Evolutionary conservation across 345 rosid species (phyloP), one percentile per base, ranked within the genome.

Genomic region (Eucalyptus curtisii): DNA sequence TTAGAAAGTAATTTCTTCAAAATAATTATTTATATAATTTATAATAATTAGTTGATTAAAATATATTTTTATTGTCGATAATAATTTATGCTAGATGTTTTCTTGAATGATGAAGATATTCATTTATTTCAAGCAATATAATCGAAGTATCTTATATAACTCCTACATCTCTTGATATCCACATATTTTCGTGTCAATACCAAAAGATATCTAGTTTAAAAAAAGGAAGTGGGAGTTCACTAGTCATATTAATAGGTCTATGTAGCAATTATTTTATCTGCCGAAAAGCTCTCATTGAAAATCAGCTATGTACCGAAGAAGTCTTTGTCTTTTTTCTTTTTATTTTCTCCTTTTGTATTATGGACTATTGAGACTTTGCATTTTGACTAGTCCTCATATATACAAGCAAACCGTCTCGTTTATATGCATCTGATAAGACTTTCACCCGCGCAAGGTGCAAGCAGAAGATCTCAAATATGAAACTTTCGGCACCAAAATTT

Each of bases 361-460:
- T 8, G 79, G 42, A 10, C 16, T 31, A 7, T 40, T 5, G 44
- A 20, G 42, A 40, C 5, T 40, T 40, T 40, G 3, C 3, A 22
- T 40, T 76, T 76, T 40, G 13, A 76, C 4, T 11, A 12, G 0
- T 76, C 8, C 82, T 37, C 8, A 10, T 37, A 71, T 10, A 19
- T 37, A 71, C 7, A 37, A 2, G 7, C 7, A 33, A 71, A 10
- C 1, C 2, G 3, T 76, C 47, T 76, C 5, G 0, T 76, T 13
- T 2, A 76, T 9, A 13, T 76, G 30, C 24, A 76, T 40, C 1
- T 2, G 3, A 76, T 76, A 20, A 76, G 16, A 19, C 3, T 7
- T 40, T 40, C 9, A 6, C 4, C 8, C 1, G 0, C 2, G 2
- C 5, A 7, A 11, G 2, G 8, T 20, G 3, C 47, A 6, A 7